phyloP scores from a whole-genome alignment of 768 basidiomycete genomes.

The Tulasnella sp. region DNA sequence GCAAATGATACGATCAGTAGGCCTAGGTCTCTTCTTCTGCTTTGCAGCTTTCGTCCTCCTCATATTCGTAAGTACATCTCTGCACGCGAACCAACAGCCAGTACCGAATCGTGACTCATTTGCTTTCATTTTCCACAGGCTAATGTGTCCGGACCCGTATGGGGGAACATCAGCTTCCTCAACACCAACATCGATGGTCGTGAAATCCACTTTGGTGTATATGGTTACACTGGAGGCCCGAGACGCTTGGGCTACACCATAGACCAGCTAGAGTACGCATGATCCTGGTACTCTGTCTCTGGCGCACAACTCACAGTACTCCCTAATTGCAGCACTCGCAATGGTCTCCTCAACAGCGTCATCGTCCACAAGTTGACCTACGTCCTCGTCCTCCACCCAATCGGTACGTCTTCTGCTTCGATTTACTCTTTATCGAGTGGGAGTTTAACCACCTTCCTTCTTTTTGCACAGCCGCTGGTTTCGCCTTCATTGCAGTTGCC shows the following conservation, averaged over 20 bases:
- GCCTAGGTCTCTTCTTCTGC: slow-evolving; percentile 64
- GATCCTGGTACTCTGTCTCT: too few species aligned
- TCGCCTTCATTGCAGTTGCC: slow-evolving; percentile 55
- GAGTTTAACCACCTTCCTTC: background rate
- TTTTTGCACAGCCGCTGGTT: slow-evolving; percentile 45
- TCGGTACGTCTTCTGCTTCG: slow-evolving; percentile 42
- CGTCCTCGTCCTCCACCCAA: slow-evolving; percentile 69
- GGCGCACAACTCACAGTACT: background rate
- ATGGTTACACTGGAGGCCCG: slow-evolving; percentile 59
- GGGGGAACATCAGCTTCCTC: slow-evolving; percentile 63
- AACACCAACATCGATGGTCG: slow-evolving; percentile 38
- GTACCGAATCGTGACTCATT: slow-evolving; percentile 1
- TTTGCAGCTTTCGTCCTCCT: slow-evolving; percentile 64
- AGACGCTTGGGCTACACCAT: slow-evolving; percentile 49
- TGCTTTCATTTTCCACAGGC: slow-evolving; percentile 37
- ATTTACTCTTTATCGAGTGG: slow-evolving; percentile 7
- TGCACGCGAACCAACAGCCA: slow-evolving; percentile 16
- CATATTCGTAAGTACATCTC: slow-evolving; percentile 47
- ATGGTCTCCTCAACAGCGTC: slow-evolving; percentile 37
- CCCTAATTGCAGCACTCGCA: background rate
- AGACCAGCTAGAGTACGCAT: slow-evolving; percentile 4
- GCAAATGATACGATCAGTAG: slow-evolving; percentile 34
- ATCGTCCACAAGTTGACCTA: slow-evolving; percentile 63
- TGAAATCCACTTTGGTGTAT: slow-evolving; percentile 58
- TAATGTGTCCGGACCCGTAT: slow-evolving; percentile 66